Evolutionary conservation across 208 protist species (phyloP).

Genomic region (Leptomonas seymouri): DNA sequence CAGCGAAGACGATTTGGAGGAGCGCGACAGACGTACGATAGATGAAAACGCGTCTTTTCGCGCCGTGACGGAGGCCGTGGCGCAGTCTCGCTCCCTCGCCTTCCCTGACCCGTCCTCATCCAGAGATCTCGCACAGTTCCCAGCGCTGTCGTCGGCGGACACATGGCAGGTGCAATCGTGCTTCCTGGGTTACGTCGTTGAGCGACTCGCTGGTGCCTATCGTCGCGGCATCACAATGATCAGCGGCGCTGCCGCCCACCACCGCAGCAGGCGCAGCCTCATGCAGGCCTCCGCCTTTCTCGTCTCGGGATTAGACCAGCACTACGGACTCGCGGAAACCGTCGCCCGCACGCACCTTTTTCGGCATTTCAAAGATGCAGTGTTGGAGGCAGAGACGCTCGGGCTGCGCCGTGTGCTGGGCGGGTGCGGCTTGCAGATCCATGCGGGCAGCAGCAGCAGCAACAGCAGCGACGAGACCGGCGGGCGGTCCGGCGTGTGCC

Average conservation of each 20-base stretch:
- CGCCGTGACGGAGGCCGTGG: conserved; percentile 19
- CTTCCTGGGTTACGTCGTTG: conserved; percentile 29
- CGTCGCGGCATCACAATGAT: conserved; percentile 22
- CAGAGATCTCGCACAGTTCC: conserved; percentile 9
- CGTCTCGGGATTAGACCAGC: conserved; percentile 45
- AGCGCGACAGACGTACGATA: no score
- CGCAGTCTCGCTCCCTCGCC: conserved; percentile 17
- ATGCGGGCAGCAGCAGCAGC: background rate
- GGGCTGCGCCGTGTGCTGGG: conserved; percentile 45
- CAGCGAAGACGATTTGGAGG: background rate
- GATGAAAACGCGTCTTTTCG: conserved; percentile 23
- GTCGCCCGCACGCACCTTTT: conserved; percentile 59
- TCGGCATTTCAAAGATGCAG: conserved; percentile 49
- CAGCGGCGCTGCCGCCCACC: conserved; percentile 3
- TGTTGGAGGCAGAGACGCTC: conserved; percentile 49
- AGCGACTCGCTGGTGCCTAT: conserved; percentile 26
- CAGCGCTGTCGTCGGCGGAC: conserved; percentile 3
- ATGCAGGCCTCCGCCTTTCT: conserved; percentile 59
- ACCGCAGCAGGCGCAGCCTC: background rate
- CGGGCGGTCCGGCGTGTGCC: background rate
- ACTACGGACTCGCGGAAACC: conserved; percentile 36
- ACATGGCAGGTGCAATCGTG: conserved; percentile 24
- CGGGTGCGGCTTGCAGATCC: conserved; percentile 29
- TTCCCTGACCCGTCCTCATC: conserved; percentile 6
- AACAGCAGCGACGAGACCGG: background rate